Evolutionary conservation across 2,329 filamentous ascomycete genomes (phyloP).

Genomic region (Cladosporium sp.): DNA sequence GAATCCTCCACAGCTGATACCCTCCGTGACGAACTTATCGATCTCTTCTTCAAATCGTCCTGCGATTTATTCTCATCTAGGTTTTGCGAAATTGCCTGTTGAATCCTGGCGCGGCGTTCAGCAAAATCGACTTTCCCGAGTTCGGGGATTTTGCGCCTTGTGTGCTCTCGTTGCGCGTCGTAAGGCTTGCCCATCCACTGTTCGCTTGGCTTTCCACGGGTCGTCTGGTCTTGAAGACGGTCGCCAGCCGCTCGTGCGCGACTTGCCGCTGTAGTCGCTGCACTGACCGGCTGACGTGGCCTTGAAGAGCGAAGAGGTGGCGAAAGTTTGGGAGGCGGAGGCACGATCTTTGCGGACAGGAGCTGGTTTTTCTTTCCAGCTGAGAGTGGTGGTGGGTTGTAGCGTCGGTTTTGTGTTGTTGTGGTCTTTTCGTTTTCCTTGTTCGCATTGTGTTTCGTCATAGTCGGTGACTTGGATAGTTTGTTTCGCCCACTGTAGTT

Average conservation of each 20-base stretch:
- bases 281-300: constrained; percentile 73
- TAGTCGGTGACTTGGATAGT: constrained; percentile 28
- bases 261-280: constrained; percentile 67
- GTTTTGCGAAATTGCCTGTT: constrained; percentile 80
- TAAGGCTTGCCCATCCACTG: constrained; percentile 71
- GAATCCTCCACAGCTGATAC: constrained; percentile 30
- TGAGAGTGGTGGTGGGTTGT: constrained; percentile 28
- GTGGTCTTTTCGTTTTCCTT: constrained; percentile 27
- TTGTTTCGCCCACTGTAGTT: constrained; percentile 21
- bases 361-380: constrained; percentile 25
- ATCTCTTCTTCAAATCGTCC: constrained; percentile 15
- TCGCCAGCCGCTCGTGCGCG: constrained; percentile 55
- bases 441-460: constrained; percentile 17
- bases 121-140: constrained; percentile 80
- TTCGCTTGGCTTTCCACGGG: constrained; percentile 39
- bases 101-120: constrained; percentile 74
- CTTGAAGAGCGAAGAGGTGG: constrained; percentile 76
- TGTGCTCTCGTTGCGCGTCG: constrained; percentile 59
- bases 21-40: constrained; percentile 18
- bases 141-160: constrained; percentile 49
- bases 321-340: constrained; percentile 67
- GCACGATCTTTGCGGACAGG: constrained; percentile 69
- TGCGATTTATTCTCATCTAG: constrained; percentile 56
- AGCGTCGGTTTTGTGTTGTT: constrained; percentile 29
- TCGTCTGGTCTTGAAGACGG: constrained; percentile 25